These are phyloP conservation scores for Yueomyces sp. DNA, from an alignment of 1,139 yeast species.

Conservation along the genomic window DNA sequence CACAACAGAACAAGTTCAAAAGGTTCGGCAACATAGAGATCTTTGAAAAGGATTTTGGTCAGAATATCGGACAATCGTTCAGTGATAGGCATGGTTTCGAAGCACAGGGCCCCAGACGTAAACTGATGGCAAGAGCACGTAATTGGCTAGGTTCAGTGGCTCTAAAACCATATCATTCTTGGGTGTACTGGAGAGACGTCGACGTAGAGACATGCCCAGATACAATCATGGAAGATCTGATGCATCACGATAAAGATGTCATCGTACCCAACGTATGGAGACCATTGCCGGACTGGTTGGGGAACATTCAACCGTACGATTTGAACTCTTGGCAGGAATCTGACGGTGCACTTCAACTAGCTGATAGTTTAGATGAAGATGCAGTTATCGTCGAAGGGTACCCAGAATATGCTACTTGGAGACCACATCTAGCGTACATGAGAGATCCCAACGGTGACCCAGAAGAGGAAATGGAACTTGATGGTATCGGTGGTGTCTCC, in stretches of 20 bases:
- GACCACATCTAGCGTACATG: conserved; percentile 68
- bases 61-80: conserved; percentile 50
- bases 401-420: conserved; percentile 81
- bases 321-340: conserved; percentile 85
- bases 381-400: conserved; percentile 88
- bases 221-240: conserved; percentile 63
- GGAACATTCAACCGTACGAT: conserved; percentile 75
- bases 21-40: conserved; percentile 45
- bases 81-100: conserved; percentile 61
- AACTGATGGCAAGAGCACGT: conserved; percentile 79
- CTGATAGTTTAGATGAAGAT: conserved; percentile 57
- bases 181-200: conserved; percentile 94
- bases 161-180: conserved; percentile 71
- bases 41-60: conserved; percentile 59
- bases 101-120: conserved; percentile 64
- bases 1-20: conserved; percentile 29
- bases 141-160: conserved; percentile 77
- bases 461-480: conserved; percentile 56
- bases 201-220: conserved; percentile 81
- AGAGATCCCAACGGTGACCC: conserved; percentile 55
- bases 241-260: conserved; percentile 64
- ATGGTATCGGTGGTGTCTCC: conserved; percentile 87
- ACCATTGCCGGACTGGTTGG: conserved; percentile 64
- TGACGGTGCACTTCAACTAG: conserved; percentile 55
- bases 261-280: conserved; percentile 89